Percentiles rank a stretch among this genome's conserved stretches.
Conservation (phyloP, 225 moss, liverwort and hornwort species). For the Pseudisothecium myosuroides region DNA sequence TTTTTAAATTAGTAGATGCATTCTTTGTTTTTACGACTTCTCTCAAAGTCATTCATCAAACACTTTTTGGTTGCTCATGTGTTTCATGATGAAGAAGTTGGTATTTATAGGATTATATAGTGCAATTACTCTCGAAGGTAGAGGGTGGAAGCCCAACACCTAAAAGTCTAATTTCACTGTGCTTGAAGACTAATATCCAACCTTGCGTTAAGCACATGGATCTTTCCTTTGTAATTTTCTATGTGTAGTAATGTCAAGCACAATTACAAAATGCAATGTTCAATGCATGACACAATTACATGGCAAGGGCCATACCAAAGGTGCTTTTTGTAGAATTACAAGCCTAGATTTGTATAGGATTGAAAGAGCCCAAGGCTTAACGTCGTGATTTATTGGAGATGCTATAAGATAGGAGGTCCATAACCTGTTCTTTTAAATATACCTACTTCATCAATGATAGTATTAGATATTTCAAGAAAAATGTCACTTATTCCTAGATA, state of each 20-base stretch:
- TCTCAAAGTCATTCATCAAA: too few species aligned
- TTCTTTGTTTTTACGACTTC: too few species aligned
- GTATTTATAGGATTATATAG: not conserved
- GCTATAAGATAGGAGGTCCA: not conserved
- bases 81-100: too few species aligned
- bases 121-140: fast-evolving
- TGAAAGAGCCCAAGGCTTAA: not conserved
- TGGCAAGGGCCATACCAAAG: fast-evolving
- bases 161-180: too few species aligned
- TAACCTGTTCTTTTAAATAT: fast-evolving
- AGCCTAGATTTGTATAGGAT: not conserved
- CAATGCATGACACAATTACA: not conserved
- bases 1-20: too few species aligned
- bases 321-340: not conserved
- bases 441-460: too few species aligned
- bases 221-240: too few species aligned
- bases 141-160: too few species aligned
- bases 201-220: too few species aligned
- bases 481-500: not conserved
- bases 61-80: fast-evolving
- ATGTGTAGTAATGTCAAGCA: fast-evolving
- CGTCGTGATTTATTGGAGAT: not conserved
- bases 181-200: too few species aligned
- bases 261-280: too few species aligned
- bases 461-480: not conserved